Percentiles rank a stretch among this genome's conserved stretches.
These are phyloP conservation scores for Chlamydomonas sp. DNA, from an alignment of 139 green algal species.

Conservation along the genomic window DNA sequence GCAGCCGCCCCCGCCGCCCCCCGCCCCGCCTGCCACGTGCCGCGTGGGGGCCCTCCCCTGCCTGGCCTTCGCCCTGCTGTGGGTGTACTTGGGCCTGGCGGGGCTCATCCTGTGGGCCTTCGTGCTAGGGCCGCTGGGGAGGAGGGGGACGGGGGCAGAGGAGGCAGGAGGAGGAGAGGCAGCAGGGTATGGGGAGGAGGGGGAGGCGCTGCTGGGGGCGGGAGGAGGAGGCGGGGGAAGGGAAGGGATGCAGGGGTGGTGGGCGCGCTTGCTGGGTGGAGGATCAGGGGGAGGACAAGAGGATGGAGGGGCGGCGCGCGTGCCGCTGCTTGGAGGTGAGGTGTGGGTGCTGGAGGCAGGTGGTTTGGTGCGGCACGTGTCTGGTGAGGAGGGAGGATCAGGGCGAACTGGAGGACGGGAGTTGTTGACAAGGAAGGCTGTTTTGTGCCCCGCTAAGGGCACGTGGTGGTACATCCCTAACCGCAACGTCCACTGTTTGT, in stretches of 20 bases:
- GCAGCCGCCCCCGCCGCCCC: constrained; percentile 26
- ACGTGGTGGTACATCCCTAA: too few species aligned
- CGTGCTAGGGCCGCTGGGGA: not conserved
- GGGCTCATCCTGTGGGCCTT: constrained; percentile 42
- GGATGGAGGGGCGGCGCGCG: not conserved
- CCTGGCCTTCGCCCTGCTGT: constrained; percentile 67
- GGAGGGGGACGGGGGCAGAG: not conserved
- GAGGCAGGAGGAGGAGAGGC: not conserved
- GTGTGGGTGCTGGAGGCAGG: too few species aligned
- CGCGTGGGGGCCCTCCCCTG: constrained; percentile 67
- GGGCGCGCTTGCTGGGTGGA: not conserved
- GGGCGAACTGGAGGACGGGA: too few species aligned
- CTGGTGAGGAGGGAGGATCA: too few species aligned
- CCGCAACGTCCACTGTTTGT: too few species aligned
- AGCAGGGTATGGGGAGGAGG: not conserved
- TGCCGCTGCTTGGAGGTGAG: not conserved
- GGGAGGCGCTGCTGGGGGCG: not conserved
- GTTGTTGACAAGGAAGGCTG: too few species aligned
- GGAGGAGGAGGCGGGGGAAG: not conserved
- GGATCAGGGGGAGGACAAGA: not conserved
- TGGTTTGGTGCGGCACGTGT: too few species aligned
- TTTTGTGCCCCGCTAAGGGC: too few species aligned
- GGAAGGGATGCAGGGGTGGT: not conserved
- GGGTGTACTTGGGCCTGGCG: constrained; percentile 57
- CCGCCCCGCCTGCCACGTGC: constrained; percentile 43